Evolutionary conservation across 2,329 filamentous ascomycete genomes (phyloP).

Genomic region (Diplodia scrobiculata): DNA sequence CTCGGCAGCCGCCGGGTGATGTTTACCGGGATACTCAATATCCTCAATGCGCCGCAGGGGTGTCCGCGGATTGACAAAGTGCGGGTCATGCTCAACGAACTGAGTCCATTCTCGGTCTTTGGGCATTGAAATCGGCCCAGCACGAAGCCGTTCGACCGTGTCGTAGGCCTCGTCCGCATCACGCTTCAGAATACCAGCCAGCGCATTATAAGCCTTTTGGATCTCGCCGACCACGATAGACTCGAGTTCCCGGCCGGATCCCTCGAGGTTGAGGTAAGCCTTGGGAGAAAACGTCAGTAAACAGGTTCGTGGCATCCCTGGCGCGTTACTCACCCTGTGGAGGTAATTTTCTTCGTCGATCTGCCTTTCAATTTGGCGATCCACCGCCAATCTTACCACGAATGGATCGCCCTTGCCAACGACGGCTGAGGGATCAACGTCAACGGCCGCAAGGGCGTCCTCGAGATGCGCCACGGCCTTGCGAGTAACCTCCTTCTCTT

Average conservation of each 20-base stretch:
- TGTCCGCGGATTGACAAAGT: slow-evolving; percentile 82
- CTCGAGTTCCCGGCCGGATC: slow-evolving; percentile 90
- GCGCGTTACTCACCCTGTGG: slow-evolving; percentile 68
- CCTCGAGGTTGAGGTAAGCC: slow-evolving; percentile 93
- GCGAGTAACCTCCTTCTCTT: slow-evolving; percentile 84
- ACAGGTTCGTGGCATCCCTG: neutral
- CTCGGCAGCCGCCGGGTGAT: slow-evolving; percentile 80
- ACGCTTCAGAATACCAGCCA: slow-evolving; percentile 85
- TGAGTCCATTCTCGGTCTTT: slow-evolving; percentile 88
- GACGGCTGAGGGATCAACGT: slow-evolving; percentile 72
- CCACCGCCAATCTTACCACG: slow-evolving; percentile 79
- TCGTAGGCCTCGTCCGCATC: slow-evolving; percentile 81
- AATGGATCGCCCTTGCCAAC: slow-evolving; percentile 92
- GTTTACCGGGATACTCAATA: slow-evolving; percentile 87
- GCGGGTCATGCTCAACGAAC: slow-evolving; percentile 78
- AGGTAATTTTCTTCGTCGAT: slow-evolving; percentile 97
- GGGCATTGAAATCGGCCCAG: slow-evolving; percentile 86
- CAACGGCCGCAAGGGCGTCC: slow-evolving; percentile 75
- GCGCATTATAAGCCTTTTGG: slow-evolving; percentile 95
- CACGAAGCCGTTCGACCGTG: slow-evolving; percentile 77
- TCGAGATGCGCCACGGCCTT: slow-evolving; percentile 79
- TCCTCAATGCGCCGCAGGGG: slow-evolving; percentile 76
- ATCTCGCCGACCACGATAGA: slow-evolving; percentile 96
- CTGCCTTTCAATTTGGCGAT: slow-evolving; percentile 87
- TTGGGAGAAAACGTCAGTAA: slow-evolving; percentile 43